Percentiles rank a stretch among this genome's conserved stretches.
These are phyloP conservation scores for Ceratopteris richardii DNA, from an alignment of 75 land plant genomes.

Conservation along the genomic window DNA sequence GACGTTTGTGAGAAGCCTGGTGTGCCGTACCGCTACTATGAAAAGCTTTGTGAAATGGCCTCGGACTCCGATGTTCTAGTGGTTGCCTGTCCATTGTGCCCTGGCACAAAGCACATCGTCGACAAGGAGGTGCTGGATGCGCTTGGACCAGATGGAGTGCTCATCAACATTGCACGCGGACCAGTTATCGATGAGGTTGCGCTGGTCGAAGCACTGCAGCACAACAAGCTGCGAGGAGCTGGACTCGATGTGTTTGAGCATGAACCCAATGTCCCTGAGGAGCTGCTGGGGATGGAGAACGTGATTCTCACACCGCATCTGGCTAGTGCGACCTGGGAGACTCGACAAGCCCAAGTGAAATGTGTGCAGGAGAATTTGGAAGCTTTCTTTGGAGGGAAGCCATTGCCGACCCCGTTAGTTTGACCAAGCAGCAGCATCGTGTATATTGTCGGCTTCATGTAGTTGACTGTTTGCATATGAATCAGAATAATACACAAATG, in stretches of 20 bases:
- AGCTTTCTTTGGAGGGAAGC: conserved; percentile 64
- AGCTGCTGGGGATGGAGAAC: conserved; percentile 55
- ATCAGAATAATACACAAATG: no score
- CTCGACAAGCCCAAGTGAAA: conserved; percentile 75
- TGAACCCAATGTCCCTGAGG: conserved; percentile 80
- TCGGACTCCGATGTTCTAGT: conserved; percentile 59
- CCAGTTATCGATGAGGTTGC: conserved; percentile 76
- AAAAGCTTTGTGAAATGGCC: conserved; percentile 57
- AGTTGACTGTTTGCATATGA: no score
- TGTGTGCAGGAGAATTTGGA: conserved; percentile 78
- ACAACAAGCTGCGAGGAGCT: conserved; percentile 60
- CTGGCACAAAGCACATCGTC: conserved; percentile 63
- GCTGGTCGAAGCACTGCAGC: conserved; percentile 73
- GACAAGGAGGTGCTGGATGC: conserved; percentile 81
- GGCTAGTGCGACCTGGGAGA: conserved; percentile 71
- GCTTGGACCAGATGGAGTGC: conserved; percentile 70
- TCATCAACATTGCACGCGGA: conserved; percentile 79
- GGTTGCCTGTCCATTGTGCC: conserved; percentile 69
- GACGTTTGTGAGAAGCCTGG: conserved; percentile 63
- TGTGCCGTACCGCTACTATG: conserved; percentile 46
- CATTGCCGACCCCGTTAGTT: conserved; percentile 29
- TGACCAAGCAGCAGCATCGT: no score
- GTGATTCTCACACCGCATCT: conserved; percentile 46
- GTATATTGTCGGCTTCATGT: no score
- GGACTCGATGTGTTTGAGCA: conserved; percentile 34